Evolutionary conservation across 257 asterid genomes (phyloP), one percentile per base, ranked within the genome.

Genomic region (Penstemon davidsonii): DNA sequence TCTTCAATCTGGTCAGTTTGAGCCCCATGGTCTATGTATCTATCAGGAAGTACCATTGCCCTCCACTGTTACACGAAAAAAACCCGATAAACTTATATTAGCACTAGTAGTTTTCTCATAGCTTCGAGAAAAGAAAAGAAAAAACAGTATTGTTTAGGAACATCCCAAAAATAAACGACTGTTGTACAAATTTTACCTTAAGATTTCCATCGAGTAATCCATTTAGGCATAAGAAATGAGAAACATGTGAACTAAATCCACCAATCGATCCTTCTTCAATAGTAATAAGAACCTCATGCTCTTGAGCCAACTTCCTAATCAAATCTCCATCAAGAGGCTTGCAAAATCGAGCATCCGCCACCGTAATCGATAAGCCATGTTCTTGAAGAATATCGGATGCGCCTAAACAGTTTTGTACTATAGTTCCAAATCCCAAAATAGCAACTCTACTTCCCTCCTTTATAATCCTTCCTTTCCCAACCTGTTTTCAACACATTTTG

Each of bases 181-280:
- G 36, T 0, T 11, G n/a, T 52, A 12, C 12, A 2, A 25, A 8
- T 47, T 8, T 40, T 71, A 86, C 93, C 85, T 87, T 87, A 4
- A 87, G 84, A 3, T 76, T 76, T 4, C 87, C 82, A 13, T 84
- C 88, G 3, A 87, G 86, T 3, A 84, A 50, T 49, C 87, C 95
- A 52, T 84, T 79, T 56, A 87, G 66, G 68, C 77, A 78, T 57
- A 87, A 66, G 84, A 82, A 87, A 8, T 87, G 87, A 19, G 87
- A 68, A 41, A 87, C 90, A 52, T 87, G 95, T 1, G 95, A 78
- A 13, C 90, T 79, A 62, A 87, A 87, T 51, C 94, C 94, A 33
- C 90, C 90, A 25, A 81, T 78, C 0, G 85, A 84, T 36, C 93
- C 93, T 78, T 86, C 93, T 77, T 86, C 93, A 11, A 86, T 83